phyloP scores from a whole-genome alignment of 148 eudicot species.

The Spergularia marina region DNA sequence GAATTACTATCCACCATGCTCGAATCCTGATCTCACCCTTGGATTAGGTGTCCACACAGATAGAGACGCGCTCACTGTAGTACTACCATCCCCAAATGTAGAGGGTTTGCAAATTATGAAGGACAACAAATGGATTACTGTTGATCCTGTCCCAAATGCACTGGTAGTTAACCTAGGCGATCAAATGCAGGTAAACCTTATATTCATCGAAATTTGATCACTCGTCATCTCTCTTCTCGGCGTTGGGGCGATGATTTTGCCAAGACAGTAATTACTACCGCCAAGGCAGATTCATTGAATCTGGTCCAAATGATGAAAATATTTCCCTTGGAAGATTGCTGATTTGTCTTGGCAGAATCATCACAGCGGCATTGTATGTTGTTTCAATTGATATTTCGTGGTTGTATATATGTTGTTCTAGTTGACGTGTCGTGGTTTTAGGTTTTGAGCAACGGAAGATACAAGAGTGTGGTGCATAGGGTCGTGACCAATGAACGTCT shows the following conservation, averaged over 20 bases:
- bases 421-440: background rate
- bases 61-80: conserved; percentile 44
- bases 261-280: no score
- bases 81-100: conserved; percentile 37
- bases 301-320: no score
- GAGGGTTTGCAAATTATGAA: conserved; percentile 41
- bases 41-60: conserved; percentile 49
- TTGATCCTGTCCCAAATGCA: conserved; percentile 42
- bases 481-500: conserved; percentile 22
- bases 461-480: conserved; percentile 31
- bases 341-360: no score
- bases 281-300: no score
- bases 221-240: background rate
- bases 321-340: no score
- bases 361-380: no score
- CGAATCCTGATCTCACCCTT: conserved; percentile 48
- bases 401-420: background rate
- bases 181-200: conserved; percentile 27
- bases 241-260: no score
- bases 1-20: conserved; percentile 51
- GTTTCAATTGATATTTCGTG: no score
- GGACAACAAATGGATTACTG: conserved; percentile 35
- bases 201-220: background rate
- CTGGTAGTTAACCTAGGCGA: conserved; percentile 47
- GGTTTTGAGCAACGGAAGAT: conserved; percentile 32